phyloP scores from a whole-genome alignment of 73 alveolate genomes.

The Loxodes magnus region DNA sequence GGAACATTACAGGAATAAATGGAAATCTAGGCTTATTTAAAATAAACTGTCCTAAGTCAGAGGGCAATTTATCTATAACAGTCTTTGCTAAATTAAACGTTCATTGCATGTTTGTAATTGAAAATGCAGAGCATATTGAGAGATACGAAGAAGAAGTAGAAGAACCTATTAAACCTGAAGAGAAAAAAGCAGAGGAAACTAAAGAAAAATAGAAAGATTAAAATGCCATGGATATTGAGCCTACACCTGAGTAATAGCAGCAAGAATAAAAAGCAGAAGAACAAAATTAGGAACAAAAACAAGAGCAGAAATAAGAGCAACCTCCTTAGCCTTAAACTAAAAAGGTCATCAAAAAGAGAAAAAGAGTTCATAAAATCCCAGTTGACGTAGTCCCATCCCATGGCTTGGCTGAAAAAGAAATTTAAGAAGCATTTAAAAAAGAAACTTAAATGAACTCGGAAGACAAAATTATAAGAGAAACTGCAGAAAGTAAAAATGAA shows the following conservation, averaged over 20 bases:
- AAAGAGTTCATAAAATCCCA: background rate
- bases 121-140: slow-evolving; percentile 4
- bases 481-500: slow-evolving; percentile 29
- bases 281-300: background rate
- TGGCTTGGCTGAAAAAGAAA: slow-evolving; percentile 10
- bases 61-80: too few relatives aligned
- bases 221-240: background rate
- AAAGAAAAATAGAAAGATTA: background rate
- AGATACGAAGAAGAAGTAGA: background rate
- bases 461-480: slow-evolving; percentile 20
- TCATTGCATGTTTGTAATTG: background rate
- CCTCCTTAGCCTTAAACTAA: slow-evolving; percentile 18
- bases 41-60: too few relatives aligned
- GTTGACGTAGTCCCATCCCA: slow-evolving; percentile 17
- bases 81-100: background rate
- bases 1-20: too few relatives aligned
- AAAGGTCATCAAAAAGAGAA: slow-evolving; percentile 18
- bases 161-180: background rate
- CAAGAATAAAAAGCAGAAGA: background rate
- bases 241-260: background rate
- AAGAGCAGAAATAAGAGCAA: slow-evolving; percentile 6
- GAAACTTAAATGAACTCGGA: slow-evolving; percentile 14
- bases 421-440: background rate
- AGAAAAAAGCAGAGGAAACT: slow-evolving; percentile 1
- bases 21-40: too few relatives aligned